Base-by-base conservation (phyloP, 441 rosid species). In the Manihot esculenta region DNA sequence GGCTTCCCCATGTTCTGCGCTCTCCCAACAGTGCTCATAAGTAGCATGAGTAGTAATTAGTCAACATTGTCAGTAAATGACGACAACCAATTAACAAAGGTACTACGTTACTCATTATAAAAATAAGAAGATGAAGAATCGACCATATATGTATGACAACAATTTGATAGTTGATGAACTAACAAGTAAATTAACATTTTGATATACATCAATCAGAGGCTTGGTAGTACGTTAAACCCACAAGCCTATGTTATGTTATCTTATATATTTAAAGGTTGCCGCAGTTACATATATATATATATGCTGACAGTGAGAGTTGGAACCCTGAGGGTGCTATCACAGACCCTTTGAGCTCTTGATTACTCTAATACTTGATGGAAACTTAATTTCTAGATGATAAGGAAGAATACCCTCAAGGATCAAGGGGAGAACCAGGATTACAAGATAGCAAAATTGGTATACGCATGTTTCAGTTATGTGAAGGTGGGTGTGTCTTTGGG, bases 401-500 rank as follows among this genome's bases (percentile, higher is more conserved):
- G 18, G 10, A 8, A 3, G 20, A 4, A 65, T 38, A 30, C 26
- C 18, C 53, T 56, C 33, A 1, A 58, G 57, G 58, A 7, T 42
- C 13, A 47, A 26, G 10, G 10, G 26, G 2, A 20, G 26, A 45
- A 15, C 17, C 2, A 47, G 42, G 7, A 18, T 10, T 21, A 20
- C 24, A 61, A 59, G 26, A 23, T 47, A 48, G 58, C 55, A 60
- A 68, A 68, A 56, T 56, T 45, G 55, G 51, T 45, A 7, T 12
- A 48, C 45, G 17, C 49, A n/a, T 14, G 44, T 66, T 50, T 84
- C 78, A 92, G 80, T 92, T 90, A 77, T 92, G 96, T 62, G 88
- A 84, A 71, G 94, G 96, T 21, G 96, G 97, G 64, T 92, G 96
- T 18, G 88, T 88, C 67, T 80, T 87, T 33, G 96, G 96, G n/a